Conservation (phyloP, 192 early-diverging fungal species). For the Rhizoclosmatium globosum region DNA sequence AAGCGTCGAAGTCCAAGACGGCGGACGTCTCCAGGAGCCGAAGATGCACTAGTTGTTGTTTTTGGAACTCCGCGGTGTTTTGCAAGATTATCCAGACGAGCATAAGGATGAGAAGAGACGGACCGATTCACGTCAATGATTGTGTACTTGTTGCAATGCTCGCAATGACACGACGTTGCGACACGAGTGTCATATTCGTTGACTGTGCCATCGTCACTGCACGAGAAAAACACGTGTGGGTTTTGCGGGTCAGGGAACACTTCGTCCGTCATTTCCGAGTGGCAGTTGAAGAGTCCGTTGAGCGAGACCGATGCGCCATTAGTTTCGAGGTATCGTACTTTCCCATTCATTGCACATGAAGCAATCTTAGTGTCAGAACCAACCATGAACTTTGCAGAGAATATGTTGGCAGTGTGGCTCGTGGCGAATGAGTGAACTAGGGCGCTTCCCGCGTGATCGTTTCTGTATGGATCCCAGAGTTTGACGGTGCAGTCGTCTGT, state of each 20-base stretch:
- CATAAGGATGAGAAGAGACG: background rate
- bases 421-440: conserved; percentile 4
- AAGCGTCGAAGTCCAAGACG: background rate
- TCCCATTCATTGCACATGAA: conserved; percentile 21
- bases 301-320: background rate
- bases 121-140: conserved; percentile 35
- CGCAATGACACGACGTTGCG: conserved; percentile 15
- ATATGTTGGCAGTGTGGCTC: conserved; percentile 24
- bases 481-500: conserved; percentile 28
- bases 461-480: conserved; percentile 29
- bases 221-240: conserved; percentile 30
- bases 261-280: conserved; percentile 31
- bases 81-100: background rate
- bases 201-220: conserved; percentile 36
- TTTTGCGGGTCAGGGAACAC: conserved; percentile 27
- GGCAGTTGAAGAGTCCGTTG: conserved; percentile 38
- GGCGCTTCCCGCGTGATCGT: background rate
- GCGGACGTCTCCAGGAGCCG: too few relatives aligned
- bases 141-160: conserved; percentile 14
- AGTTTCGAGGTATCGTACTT: conserved; percentile 12
- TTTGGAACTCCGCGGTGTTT: background rate
- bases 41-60: background rate
- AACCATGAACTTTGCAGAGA: conserved; percentile 30
- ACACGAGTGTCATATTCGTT: conserved; percentile 35
- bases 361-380: conserved; percentile 18